Conservation (phyloP, 83 land plant species). For the Picea abies region DNA sequence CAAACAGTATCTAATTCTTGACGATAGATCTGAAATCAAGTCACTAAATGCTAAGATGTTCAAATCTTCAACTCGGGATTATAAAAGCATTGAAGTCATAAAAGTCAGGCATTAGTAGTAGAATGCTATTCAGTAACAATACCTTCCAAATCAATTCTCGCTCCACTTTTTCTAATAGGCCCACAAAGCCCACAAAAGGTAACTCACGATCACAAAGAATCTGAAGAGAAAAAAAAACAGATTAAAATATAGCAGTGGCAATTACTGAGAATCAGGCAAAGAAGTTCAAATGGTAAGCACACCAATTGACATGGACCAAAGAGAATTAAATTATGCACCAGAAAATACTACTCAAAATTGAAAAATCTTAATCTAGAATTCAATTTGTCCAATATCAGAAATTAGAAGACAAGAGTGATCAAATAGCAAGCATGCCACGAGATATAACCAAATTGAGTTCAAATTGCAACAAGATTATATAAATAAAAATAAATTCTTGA, state of each 20-base stretch:
- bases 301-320: not conserved
- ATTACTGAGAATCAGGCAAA: not conserved
- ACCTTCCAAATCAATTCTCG: constrained; percentile 95
- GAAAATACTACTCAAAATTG: not conserved
- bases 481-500: not conserved
- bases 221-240: constrained; percentile 36
- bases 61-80: not conserved
- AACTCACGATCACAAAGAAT: constrained; percentile 81
- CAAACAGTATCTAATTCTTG: not conserved
- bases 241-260: not conserved
- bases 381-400: no score
- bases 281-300: not conserved
- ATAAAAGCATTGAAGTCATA: constrained; percentile 4
- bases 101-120: not conserved
- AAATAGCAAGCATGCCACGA: not conserved
- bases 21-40: not conserved
- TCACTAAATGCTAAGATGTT: not conserved
- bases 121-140: not conserved
- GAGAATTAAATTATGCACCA: not conserved
- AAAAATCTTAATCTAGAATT: not conserved
- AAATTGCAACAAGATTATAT: not conserved
- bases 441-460: constrained; percentile 6
- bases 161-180: constrained; percentile 78
- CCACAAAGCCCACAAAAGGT: constrained; percentile 94
- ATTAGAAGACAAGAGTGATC: no score